Base-by-base conservation (phyloP, 2,329 filamentous ascomycete genomes). In the Plenodomus tracheiphilus region DNA sequence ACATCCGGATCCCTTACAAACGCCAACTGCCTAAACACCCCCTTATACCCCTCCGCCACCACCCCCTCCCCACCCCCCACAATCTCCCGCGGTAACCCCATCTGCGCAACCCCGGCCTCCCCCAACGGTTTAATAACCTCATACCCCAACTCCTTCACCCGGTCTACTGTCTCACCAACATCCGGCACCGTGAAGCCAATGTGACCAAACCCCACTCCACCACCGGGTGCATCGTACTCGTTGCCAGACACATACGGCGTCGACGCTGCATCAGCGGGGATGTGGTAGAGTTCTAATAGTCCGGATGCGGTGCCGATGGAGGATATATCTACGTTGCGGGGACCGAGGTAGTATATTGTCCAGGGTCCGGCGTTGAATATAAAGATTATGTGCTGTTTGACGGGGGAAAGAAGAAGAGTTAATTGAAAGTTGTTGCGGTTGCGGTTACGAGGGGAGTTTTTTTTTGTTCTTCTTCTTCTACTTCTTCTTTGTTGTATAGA, bases 1-100 rank as follows among this genome's bases (percentile, higher is more conserved):
- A 68, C 68, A 58, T 71, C 68, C 17, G 68, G 67, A 56, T 71
- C 68, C 43, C 51, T 61, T 3, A 70, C 65, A 57, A 70, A 71
- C 1, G 62, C 66, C 30, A 71, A 47, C 49, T 71, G 67, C 43
- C 47, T 49, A 28, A 70, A 66, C 4, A 71, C 53, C 39, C 57
- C 40, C 32, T 65, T 64, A 49, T 70, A 70, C 8, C 59, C 61
- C 28, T 64, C 55, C 15, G 45, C 49, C 2, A 72, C 63, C 1
- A 42, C 46, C 0, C 56, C 61, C 25, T 49, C 22, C 8, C 55
- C 48, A 0, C 63, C 62, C 18, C 53, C 20, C 2, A 64, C 51
- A 11, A 64, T 51, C 9, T 51, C 53, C 10, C 46, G 48, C 2
- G 58, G 59, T 7, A 69, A 42, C 0, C 54, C 68, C 60, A 70